Base-by-base conservation (phyloP, 495 filamentous ascomycete genomes). In the Cercophora newfieldiana region DNA sequence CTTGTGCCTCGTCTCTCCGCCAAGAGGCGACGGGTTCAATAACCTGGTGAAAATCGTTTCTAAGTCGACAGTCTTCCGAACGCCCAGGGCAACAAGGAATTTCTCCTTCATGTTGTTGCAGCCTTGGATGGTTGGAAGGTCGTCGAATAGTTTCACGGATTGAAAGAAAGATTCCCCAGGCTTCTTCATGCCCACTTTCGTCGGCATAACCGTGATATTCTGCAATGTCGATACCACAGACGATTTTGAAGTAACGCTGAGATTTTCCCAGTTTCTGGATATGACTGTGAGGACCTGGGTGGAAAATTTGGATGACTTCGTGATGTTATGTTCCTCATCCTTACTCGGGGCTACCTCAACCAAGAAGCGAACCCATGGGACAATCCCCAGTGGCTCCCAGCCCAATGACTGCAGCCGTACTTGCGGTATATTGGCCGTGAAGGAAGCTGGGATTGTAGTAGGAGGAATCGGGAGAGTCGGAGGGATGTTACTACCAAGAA, bases 61-160 rank as follows among this genome's bases (percentile, higher is more conserved):
- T 14, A 99, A 82, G 60, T 98, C 95, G 24, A 99, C 87, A 0
- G 95, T 98, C 70, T 89, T 88, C 25, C 88, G 79, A n/a, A 94
- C 94, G 0, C 94, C 94, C 28, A 98, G 80, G 10, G 91, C 86
- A 2, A 81, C 78, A 53, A 99, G 77, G 63, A 97, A 89, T 72
- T 95, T 97, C 30, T 98, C 95, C 71, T 97, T 97, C 2, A 97
- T 84, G 16, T 87, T 83, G 28, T 88, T 83, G 37, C 93, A 85
- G n/a, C 83, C 86, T 64, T 85, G 83, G 10, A 97, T 85, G 14
- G 88, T 87, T 3, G 96, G 94, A 10, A 99, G 82, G 71, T 99
- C 96, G 63, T 96, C 90, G 72, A 99, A 99, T 7, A 98, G 80
- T 69, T 91, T 94, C 22, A 98, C 96, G 16, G 86, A 89, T n/a